phyloP scores from a whole-genome alignment of 106 monocot species.

The Gastrodia elata region DNA sequence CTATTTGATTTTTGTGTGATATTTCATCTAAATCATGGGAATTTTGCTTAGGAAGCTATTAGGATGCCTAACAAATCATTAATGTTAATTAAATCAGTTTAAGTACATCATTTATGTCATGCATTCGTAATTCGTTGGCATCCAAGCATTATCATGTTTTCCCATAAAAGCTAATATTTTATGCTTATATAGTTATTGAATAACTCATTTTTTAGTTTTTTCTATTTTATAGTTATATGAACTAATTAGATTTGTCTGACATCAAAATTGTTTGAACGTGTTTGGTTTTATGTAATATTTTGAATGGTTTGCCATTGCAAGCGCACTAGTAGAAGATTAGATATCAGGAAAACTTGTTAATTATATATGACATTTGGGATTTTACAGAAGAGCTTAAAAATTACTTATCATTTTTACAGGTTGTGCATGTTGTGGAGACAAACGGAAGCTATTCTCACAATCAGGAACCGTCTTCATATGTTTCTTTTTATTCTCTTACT shows the following conservation, averaged over 20 bases:
- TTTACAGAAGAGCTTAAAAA: neutral
- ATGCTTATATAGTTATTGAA: neutral
- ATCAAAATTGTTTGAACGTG: neutral
- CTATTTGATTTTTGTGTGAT: too few relatives aligned
- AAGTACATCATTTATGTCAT: too few relatives aligned
- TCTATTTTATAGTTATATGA: neutral
- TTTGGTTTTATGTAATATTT: neutral
- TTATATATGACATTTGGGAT: neutral
- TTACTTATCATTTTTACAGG: too few relatives aligned
- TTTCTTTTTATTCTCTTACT: slow-evolving; percentile 72
- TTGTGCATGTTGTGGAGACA: slow-evolving; percentile 90
- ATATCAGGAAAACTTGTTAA: neutral
- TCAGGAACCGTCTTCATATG: slow-evolving; percentile 36
- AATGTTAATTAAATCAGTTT: too few relatives aligned
- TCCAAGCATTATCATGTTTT: neutral
- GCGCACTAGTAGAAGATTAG: neutral
- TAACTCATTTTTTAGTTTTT: neutral
- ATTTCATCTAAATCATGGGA: too few relatives aligned
- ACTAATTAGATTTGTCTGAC: neutral
- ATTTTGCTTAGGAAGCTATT: too few relatives aligned
- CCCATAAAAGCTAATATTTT: neutral
- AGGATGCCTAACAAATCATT: too few relatives aligned
- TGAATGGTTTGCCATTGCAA: neutral
- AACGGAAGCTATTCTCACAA: slow-evolving; percentile 26
- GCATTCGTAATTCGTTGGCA: too few relatives aligned